phyloP scores from a whole-genome alignment of 108 stramenopile genomes.

The Pseudonitzschia pungens region DNA sequence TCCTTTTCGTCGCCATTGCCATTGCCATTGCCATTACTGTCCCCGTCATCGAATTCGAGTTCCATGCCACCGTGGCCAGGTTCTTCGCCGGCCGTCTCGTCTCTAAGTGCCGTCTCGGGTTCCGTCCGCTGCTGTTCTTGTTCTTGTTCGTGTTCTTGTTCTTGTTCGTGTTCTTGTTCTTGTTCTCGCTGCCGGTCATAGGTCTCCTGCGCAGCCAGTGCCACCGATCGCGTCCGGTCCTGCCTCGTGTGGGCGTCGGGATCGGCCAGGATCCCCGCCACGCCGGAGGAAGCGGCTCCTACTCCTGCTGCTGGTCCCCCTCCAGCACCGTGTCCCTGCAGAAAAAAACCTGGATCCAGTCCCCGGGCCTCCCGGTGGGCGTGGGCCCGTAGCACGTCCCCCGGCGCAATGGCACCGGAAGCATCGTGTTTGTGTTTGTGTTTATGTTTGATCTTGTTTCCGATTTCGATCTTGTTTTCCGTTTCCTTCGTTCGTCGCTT shows the following conservation, averaged over 20 bases:
- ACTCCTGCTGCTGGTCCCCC: background rate
- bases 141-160: too few species aligned
- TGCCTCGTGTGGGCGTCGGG: background rate
- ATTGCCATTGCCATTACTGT: background rate
- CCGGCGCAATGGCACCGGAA: constrained; percentile 54
- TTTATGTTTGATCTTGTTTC: background rate
- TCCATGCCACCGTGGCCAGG: too few species aligned
- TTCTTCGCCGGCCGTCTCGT: too few species aligned
- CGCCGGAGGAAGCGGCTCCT: background rate
- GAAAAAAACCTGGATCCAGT: constrained; percentile 80
- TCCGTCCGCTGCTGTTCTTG: too few species aligned
- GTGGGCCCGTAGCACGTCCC: constrained; percentile 57
- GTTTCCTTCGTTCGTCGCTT: background rate
- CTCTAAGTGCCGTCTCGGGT: too few species aligned
- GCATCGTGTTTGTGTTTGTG: background rate
- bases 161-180: too few species aligned
- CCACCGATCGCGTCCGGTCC: background rate
- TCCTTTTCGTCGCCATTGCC: background rate
- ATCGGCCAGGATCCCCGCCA: background rate
- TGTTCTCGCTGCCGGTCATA: background rate
- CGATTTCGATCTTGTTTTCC: background rate
- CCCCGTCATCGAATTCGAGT: background rate
- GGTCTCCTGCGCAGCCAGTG: background rate
- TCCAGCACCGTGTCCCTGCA: constrained; percentile 19
- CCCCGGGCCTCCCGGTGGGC: constrained; percentile 56